Evolutionary conservation across 1,139 yeast genomes (phyloP), one percentile per base, ranked within the genome.

Genomic region (Yamadazyma blattariae): DNA sequence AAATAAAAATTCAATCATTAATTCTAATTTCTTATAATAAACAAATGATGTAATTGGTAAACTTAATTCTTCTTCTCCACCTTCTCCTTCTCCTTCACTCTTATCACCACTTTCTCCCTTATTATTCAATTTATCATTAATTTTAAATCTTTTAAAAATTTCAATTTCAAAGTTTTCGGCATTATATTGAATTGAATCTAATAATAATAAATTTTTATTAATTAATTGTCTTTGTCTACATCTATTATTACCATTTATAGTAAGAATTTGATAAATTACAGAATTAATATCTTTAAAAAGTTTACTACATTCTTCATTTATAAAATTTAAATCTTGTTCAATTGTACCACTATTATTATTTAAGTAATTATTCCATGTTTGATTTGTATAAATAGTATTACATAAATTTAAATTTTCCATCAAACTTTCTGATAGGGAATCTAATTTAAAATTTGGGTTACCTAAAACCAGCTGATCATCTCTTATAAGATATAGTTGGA

Each of bases 131-230:
- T 48, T 53, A 37, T 71, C 76, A 3, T 69, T 66, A 9, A 69
- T 51, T 19, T 55, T 52, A 42, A 48, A 57, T 8, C 49, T 52
- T 4, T 62, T 51, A 40, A 55, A 58, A 8, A 71, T 35, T 11
- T 65, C 71, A 16, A 66, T 44, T 49, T 80, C 88, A 29, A 75
- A 59, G 4, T 59, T 53, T 48, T 83, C 88, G 45, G 77, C 61
- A 28, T 68, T 66, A 4, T 83, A 95, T 53, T 90, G 97, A 23
- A 88, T 62, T 3, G 88, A 73, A 55, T 92, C 97, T 84, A 94
- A 87, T 3, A 78, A 53, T 48, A 45, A 78, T 49, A 53, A 73
- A 61, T 55, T 82, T 67, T 49, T 79, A 56, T 55, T 82, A 59
- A 48, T 77, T 68, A 68, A 48, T 52, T 88, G 96, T 44, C 96